Evolutionary conservation across 2,329 filamentous ascomycete species (phyloP), one percentile per base, ranked within the genome.

Genomic region (Xylariaceae sp.): DNA sequence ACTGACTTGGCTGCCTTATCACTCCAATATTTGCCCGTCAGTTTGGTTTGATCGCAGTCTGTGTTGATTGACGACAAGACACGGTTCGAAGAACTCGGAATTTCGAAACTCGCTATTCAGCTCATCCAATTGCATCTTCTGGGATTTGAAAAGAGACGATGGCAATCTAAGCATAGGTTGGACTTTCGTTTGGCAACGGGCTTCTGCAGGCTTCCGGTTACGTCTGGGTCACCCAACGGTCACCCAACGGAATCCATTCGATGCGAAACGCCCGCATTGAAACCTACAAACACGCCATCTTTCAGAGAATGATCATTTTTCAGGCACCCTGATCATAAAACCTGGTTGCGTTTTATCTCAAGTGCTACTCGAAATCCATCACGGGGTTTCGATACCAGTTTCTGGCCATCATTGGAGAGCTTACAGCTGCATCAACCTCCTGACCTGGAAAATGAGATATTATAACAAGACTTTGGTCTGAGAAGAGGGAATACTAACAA

Each of bases 231-330:
- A 39, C 7, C 9, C 45, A 48, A 47, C 50, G 55, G 15, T 37
- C 56, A 39, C 7, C 9, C 45, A 48, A 47, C 50, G 55, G 15
- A 62, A 64, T 70, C 60, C 56, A 67, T 69, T 71, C 63, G 68
- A 58, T 60, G 52, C 64, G 64, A 62, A 44, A 30, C 18, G 44
- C 53, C 17, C 58, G 11, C 4, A 49, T 30, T 30, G 60, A 69
- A 69, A 69, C 66, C 53, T 51, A 17, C 56, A 52, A 51, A 53
- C 23, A 56, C 53, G 54, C 49, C 48, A 47, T 59, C 6, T 23
- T 52, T 18, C 51, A 55, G 10, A 53, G 58, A 57, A 51, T 58
- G 62, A 57, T 47, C 11, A 11, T 7, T 4, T 15, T n/a, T 7
- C 4, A 8, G 23, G 56, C 58, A 30, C 51, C 59, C 50, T 60